A percentile compares a stretch with the other conserved stretches of the same genome.
Evolutionary conservation across 73 alveolate species (phyloP).

Genomic region (Strombidium stylifer): DNA sequence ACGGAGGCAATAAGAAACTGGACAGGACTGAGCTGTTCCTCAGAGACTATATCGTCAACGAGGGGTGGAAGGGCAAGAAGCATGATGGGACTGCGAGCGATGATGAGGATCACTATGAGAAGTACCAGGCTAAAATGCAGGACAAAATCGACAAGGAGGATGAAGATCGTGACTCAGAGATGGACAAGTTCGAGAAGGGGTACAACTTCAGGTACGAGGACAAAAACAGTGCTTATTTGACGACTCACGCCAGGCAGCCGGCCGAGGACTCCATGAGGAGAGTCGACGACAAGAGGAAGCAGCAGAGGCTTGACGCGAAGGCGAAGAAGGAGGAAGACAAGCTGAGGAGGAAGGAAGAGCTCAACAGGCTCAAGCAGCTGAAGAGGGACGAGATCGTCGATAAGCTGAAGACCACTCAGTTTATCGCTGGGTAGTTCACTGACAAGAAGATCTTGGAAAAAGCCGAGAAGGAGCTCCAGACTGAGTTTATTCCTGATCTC

Average conservation of each 20-base stretch:
- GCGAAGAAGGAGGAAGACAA: constrained; percentile 54
- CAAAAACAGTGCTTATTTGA: constrained; percentile 22
- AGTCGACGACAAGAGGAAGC: constrained; percentile 40
- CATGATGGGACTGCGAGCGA: neutral
- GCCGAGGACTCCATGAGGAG: constrained; percentile 45
- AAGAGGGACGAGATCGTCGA: constrained; percentile 58
- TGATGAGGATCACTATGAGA: neutral
- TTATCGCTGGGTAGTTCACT: neutral
- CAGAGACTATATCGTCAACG: constrained; percentile 44
- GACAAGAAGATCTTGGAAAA: constrained; percentile 33
- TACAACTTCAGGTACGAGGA: constrained; percentile 65
- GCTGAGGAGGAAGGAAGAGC: constrained; percentile 41
- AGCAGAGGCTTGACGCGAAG: constrained; percentile 37
- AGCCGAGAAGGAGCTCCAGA: constrained; percentile 58
- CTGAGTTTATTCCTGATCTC: constrained; percentile 87
- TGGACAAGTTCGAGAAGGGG: constrained; percentile 55
- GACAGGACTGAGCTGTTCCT: constrained; percentile 50
- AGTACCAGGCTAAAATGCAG: neutral
- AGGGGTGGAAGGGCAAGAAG: constrained; percentile 59
- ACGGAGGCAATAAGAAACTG: constrained; percentile 31
- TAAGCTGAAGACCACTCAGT: constrained; percentile 41
- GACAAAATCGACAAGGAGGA: constrained; percentile 63
- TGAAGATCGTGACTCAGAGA: constrained; percentile 45
- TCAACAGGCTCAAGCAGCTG: constrained; percentile 36
- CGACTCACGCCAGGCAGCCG: constrained; percentile 56